A percentile compares a stretch with the other conserved stretches of the same genome.
phyloP scores from a whole-genome alignment of 305 asterid genomes.

The Fraxinus latifolia region DNA sequence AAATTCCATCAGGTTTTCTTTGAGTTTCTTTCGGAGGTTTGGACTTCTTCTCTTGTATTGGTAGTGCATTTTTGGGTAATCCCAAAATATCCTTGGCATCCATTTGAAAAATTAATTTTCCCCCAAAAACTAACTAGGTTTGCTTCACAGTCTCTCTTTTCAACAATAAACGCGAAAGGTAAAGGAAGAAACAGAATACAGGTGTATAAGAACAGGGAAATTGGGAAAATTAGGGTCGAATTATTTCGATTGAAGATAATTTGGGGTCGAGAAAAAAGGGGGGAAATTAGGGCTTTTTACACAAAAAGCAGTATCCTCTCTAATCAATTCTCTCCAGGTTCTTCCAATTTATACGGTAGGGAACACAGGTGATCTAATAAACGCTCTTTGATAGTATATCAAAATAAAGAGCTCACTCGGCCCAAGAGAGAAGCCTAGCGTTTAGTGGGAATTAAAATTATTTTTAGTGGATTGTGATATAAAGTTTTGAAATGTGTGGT shows the following conservation, averaged over 20 bases:
- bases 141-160: background rate
- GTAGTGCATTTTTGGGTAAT: constrained; percentile 65
- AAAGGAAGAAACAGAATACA: background rate
- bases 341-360: background rate
- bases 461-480: too few species aligned
- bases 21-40: constrained; percentile 91
- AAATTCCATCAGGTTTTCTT: constrained; percentile 96
- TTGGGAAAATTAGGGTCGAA: constrained; percentile 7
- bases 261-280: constrained; percentile 22
- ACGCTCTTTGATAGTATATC: background rate
- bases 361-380: background rate
- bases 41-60: constrained; percentile 70
- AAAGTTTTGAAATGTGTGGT: too few species aligned
- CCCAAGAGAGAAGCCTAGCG: too few species aligned
- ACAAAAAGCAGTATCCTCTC: background rate
- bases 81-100: constrained; percentile 97
- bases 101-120: constrained; percentile 36
- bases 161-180: background rate
- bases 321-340: background rate
- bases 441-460: too few species aligned
- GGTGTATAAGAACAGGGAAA: background rate
- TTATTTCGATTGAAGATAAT: constrained; percentile 11
- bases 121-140: background rate
- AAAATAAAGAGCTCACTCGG: too few species aligned
- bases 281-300: constrained; percentile 18